phyloP scores from a whole-genome alignment of 495 filamentous ascomycete genomes.

The Podospora bellae-mahoneyi region DNA sequence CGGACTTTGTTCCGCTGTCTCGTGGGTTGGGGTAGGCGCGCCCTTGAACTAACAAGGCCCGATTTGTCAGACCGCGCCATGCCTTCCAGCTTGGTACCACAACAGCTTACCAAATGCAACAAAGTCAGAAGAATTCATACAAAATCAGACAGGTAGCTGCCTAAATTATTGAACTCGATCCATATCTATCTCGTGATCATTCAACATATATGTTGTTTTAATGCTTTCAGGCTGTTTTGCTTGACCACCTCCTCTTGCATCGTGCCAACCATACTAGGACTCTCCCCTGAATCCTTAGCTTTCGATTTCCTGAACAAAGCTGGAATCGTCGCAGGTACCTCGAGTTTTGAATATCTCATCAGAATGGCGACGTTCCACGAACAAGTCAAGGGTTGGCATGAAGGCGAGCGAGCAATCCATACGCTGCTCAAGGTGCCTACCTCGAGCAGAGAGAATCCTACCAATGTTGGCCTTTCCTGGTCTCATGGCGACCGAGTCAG shows the following conservation, averaged over 20 bases:
- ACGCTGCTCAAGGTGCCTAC: conserved; percentile 33
- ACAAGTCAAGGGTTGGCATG: conserved; percentile 33
- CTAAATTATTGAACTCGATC: background rate
- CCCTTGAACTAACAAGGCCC: background rate
- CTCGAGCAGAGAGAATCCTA: conserved; percentile 55
- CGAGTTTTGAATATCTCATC: background rate
- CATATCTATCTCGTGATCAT: too few relatives aligned
- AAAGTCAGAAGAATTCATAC: background rate
- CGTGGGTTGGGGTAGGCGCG: background rate
- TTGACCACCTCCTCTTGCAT: background rate
- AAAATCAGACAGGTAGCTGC: background rate
- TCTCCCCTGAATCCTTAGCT: background rate
- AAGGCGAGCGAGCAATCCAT: conserved; percentile 34
- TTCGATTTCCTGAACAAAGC: background rate
- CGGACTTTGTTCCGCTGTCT: background rate
- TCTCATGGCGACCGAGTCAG: conserved; percentile 53
- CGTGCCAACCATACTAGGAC: background rate
- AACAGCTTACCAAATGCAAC: background rate
- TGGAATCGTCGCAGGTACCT: background rate
- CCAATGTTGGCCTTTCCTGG: conserved; percentile 51
- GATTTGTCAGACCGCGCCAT: conserved; percentile 8
- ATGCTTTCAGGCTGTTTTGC: background rate
- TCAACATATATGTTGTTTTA: background rate
- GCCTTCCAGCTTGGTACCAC: background rate
- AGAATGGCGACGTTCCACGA: conserved; percentile 19